Base-by-base conservation (phyloP, 768 basidiomycete genomes). In the Termitomyces sp. region DNA sequence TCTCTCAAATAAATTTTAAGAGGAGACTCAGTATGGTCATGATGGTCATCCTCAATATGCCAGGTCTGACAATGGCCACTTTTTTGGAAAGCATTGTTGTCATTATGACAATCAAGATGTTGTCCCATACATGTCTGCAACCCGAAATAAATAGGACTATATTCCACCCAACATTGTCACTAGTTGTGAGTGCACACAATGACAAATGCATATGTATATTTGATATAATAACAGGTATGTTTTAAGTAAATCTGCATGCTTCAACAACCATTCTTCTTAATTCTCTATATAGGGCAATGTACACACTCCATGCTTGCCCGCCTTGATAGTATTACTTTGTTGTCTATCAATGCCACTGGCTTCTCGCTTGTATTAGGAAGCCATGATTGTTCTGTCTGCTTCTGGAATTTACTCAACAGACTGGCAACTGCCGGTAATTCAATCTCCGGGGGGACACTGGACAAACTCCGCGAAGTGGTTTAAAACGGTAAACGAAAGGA, bases 371-470 rank as follows among this genome's bases (percentile, higher is more conserved):
- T 93, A 5, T 93, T 95, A 1, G 90, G 87, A 40, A 89, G 90
- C 54, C 93, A 96, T 68, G 97, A 98, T 67, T 94, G 94, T 67
- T 95, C 93, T 15, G 75, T 93, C 37, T 89, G 95, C 24, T 88
- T 97, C 72, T 99, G 97, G 97, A 92, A 96, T 68, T 71, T 98
- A 47, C 81, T 91, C 35, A n/a, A n/a, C n/a, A n/a, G n/a, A n/a
- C n/a, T n/a, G n/a, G n/a, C n/a, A n/a, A n/a, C n/a, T n/a, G n/a
- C n/a, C n/a, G n/a, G n/a, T n/a, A n/a, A n/a, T n/a, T n/a, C n/a
- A n/a, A n/a, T n/a, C n/a, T n/a, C n/a, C n/a, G n/a, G n/a, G n/a
- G n/a, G n/a, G n/a, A n/a, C n/a, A n/a, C n/a, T n/a, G n/a, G n/a
- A n/a, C n/a, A n/a, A n/a, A n/a, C n/a, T n/a, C n/a, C n/a, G n/a